Conservation (phyloP, 83 land plant species). For the Picea engelmannii region DNA sequence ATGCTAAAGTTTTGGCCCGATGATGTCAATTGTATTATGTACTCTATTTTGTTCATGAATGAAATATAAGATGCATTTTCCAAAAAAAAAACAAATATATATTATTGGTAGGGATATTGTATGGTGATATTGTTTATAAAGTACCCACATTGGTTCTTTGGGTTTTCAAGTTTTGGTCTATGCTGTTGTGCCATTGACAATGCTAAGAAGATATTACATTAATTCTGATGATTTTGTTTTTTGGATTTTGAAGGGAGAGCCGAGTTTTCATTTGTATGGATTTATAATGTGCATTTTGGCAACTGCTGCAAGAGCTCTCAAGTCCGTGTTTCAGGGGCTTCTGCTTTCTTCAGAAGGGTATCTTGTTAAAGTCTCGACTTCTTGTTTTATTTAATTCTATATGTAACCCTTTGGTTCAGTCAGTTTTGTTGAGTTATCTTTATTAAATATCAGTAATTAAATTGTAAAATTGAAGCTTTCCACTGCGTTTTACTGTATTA, state of each 20-base stretch:
- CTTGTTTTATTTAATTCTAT: neutral
- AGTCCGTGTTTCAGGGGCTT: conserved; percentile 54
- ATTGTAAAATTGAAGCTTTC: neutral
- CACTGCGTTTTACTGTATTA: too few relatives aligned
- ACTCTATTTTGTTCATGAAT: neutral
- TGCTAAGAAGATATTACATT: neutral
- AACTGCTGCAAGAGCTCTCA: conserved; percentile 57
- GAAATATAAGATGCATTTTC: neutral
- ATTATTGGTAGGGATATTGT: neutral
- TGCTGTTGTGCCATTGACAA: neutral
- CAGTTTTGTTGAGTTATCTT: neutral
- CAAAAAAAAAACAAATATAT: neutral
- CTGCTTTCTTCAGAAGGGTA: conserved; percentile 56
- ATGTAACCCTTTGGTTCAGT: neutral
- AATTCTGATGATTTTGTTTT: neutral
- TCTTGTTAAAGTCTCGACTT: neutral
- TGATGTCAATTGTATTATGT: neutral
- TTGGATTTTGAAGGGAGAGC: conserved; percentile 38
- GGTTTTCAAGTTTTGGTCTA: neutral
- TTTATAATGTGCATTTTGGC: conserved; percentile 52
- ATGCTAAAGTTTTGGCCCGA: neutral
- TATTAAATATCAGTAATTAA: neutral
- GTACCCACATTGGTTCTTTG: neutral
- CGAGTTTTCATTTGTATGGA: conserved; percentile 59
- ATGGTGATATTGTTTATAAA: neutral